phyloP scores from a whole-genome alignment of 129 eudicot genomes.

The Tagetes patula region DNA sequence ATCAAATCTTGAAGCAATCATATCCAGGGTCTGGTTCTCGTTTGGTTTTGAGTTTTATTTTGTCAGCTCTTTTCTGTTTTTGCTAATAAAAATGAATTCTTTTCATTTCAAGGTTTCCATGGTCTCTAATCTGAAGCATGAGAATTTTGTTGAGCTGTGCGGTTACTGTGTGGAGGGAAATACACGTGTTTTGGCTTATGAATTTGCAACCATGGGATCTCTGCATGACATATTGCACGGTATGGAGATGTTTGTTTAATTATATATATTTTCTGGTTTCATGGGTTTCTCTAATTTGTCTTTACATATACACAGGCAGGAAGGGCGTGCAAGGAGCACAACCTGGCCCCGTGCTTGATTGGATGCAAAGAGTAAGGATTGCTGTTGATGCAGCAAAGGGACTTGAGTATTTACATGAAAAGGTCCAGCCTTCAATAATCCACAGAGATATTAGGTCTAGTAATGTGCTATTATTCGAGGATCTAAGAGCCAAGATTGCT shows the following conservation, averaged over 20 bases:
- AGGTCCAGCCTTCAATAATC: slow-evolving; percentile 74
- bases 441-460: slow-evolving; percentile 96
- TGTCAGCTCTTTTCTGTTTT: background rate
- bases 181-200: slow-evolving; percentile 71
- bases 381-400: slow-evolving; percentile 98
- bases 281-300: background rate
- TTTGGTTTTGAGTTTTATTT: background rate
- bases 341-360: slow-evolving; percentile 94
- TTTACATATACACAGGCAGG: slow-evolving; percentile 51
- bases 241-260: slow-evolving; percentile 6
- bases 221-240: slow-evolving; percentile 82
- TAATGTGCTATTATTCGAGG: slow-evolving; percentile 87
- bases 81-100: background rate
- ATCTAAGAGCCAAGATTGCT: slow-evolving; percentile 81
- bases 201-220: slow-evolving; percentile 88
- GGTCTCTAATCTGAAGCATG: slow-evolving; percentile 77
- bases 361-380: slow-evolving; percentile 90
- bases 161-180: slow-evolving; percentile 80
- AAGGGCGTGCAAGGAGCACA: slow-evolving; percentile 98
- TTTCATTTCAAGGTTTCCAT: slow-evolving; percentile 49
- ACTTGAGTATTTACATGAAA: slow-evolving; percentile 90
- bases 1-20: background rate
- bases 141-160: slow-evolving; percentile 63
- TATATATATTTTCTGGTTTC: background rate
- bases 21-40: background rate